Base-by-base conservation (phyloP, 345 rosid genomes). In the Eutrema japonicum region DNA sequence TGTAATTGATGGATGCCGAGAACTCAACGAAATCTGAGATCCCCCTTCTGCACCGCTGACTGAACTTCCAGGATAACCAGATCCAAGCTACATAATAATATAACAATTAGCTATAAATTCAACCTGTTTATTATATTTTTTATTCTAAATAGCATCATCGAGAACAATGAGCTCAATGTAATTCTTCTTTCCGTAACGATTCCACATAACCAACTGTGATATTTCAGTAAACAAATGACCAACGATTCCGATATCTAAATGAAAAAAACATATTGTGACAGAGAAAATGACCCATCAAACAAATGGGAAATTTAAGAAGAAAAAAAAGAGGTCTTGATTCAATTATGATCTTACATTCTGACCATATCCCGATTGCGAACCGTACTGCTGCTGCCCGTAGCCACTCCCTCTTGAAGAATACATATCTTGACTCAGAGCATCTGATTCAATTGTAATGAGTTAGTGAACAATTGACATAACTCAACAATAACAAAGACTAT, bases 401-500 rank as follows among this genome's bases (percentile, higher is more conserved):
- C 93, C 88, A 82, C 78, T 71, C 32, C 92, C 97, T 86, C 99
- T 86, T 13, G 96, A 82, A 5, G 96, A 82, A 29, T 88, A 90
- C 99, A 94, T 94, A 4, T 26, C 64, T 47, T 79, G 5, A 5
- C 46, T 36, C 45, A 68, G 55, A 4, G 56, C 72, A 77, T 65
- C 66, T 49, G 76, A 9, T 54, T 55, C 58, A 65, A 58, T 70
- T 64, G 22, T 10, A 30, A 64, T 7, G 5, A 70, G 45, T 63
- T 46, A 62, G 57, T 62, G 26, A 46, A 13, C 26, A 35, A 0
- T 22, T 5, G 32, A 22, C 26, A 22, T 2, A 22, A 22, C 1
- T 22, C 26, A 22, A 22, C 26, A 22, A 22, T 22, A 22, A 22
- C 26, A 22, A 22, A 22, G 26, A 22, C 26, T 46, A 35, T 18